Base-by-base conservation (phyloP, 2,329 filamentous ascomycete species). In the Cercospora sojina region DNA sequence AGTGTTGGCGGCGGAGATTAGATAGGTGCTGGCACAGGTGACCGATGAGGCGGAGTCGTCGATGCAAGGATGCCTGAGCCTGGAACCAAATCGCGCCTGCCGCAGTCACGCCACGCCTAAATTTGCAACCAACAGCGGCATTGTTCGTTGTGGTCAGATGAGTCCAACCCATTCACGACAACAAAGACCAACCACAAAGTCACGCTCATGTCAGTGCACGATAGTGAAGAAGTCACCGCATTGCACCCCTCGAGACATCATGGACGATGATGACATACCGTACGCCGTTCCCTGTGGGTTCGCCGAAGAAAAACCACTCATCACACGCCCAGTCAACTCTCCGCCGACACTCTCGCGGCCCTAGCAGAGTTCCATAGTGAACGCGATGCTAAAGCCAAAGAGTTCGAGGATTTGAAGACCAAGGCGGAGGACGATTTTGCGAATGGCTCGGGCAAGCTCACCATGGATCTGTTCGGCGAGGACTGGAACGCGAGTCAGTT, bases 401-500 rank as follows among this genome's bases (percentile, higher is more conserved):
- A 86, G 59, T 92, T 94, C 71, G 87, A 91, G 76, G 84, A 87
- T 68, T 81, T 94, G 61, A 88, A 88, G 78, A 80, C 81, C 10
- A 81, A 83, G 38, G 87, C 88, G 1, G 88, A 91, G 74, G 80
- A 84, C 56, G 82, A 84, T 13, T 82, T 83, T 66, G 67, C 29
- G 62, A 73, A 47, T 53, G 60, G 64, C 53, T 69, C 70, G 38
- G 69, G 67, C 58, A 78, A 78, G 55, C 71, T 86, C 35, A 84
- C 80, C 47, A 94, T 94, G 86, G 87, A 90, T 31, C 81, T 85
- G 1, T 95, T 94, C 73, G 83, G 83, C 1, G 91, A 94, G 78
- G 89, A 94, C 77, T 95, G 91, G 91, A 91, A 93, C 74, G 86
- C 90, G 74, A 90, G 87, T 41, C 70, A 72, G 55, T 95, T 95